These are phyloP conservation scores for Pichia cephalocereana DNA, from an alignment of 805 yeast genomes.

Conservation along the genomic window DNA sequence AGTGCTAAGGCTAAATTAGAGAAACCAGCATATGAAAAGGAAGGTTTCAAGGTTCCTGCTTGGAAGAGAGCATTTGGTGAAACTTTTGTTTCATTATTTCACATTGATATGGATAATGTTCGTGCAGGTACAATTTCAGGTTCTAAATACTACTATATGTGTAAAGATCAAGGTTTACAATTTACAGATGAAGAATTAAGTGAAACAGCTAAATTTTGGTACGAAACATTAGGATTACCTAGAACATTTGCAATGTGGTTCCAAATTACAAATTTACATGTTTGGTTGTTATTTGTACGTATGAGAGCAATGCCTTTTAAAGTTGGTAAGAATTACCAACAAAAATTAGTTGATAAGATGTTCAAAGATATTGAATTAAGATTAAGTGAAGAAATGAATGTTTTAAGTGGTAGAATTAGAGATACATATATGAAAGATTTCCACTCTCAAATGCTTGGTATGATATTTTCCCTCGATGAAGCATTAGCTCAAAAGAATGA, in stretches of 20 bases:
- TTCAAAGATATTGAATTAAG: conserved; percentile 86
- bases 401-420: conserved; percentile 69
- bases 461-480: conserved; percentile 86
- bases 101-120: conserved; percentile 83
- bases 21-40: conserved; percentile 23
- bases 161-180: conserved; percentile 76
- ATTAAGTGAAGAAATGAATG: conserved; percentile 78
- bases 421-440: conserved; percentile 85
- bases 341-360: conserved; percentile 78
- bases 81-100: conserved; percentile 47
- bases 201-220: conserved; percentile 73
- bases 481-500: conserved; percentile 69
- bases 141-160: conserved; percentile 72
- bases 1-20: conserved; percentile 24
- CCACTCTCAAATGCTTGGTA: conserved; percentile 83
- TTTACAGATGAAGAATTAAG: conserved; percentile 66
- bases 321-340: conserved; percentile 84
- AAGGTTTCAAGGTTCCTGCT: conserved; percentile 29
- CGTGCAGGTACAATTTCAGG: conserved; percentile 96
- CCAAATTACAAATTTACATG: conserved; percentile 82
- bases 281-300: conserved; percentile 89
- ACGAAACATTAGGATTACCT: conserved; percentile 74
- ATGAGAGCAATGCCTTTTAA: conserved; percentile 95
- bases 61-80: conserved; percentile 59
- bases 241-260: conserved; percentile 93